Base-by-base conservation (phyloP, 2,329 filamentous ascomycete genomes). In the Myriosclerotinia duriaeana region DNA sequence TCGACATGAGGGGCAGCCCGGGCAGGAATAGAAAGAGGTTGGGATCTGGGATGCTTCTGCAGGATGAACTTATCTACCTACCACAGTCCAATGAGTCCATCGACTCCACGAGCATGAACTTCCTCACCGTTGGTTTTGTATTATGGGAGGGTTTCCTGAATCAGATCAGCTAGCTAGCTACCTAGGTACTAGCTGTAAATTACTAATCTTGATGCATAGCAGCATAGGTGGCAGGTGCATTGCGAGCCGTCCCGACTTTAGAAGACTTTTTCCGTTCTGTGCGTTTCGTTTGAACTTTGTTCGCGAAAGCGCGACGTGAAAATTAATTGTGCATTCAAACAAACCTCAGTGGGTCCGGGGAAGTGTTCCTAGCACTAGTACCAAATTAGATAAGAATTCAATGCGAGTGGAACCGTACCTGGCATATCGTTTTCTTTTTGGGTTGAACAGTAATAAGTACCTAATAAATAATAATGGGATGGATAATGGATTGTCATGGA, bases 271-370 rank as follows among this genome's bases (percentile, higher is more conserved):
- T 44, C 42, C 3, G 20, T 48, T n/a, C 46, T 48, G 46, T 36
- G 56, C 26, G 44, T n/a, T 46, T 15, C 17, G 42, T n/a, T n/a
- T n/a, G n/a, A n/a, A n/a, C n/a, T n/a, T 34, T 34, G 30, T 34
- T 34, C 30, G 30, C 30, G 30, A 34, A 34, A 34, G 30, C 30
- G 30, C 30, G 30, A 3, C 30, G 30, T 34, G 30, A 34, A 42
- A 36, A 60, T n/a, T n/a, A 65, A 30, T 65, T 65, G 36, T 65
- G 64, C 55, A 65, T 59, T 55, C 54, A 58, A 52, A 42, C 48
- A n/a, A 60, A 26, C 15, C 54, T 22, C 30, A 48, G 30, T 60
- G 64, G 64, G 64, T 65, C 64, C 64, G 64, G 64, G 64, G 64
- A 65, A 65, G 64, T 40, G 46, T 60, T 59, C 64, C 54, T 61